Conservation (phyloP, 768 basidiomycete genomes). For the Lentinula edodes region DNA sequence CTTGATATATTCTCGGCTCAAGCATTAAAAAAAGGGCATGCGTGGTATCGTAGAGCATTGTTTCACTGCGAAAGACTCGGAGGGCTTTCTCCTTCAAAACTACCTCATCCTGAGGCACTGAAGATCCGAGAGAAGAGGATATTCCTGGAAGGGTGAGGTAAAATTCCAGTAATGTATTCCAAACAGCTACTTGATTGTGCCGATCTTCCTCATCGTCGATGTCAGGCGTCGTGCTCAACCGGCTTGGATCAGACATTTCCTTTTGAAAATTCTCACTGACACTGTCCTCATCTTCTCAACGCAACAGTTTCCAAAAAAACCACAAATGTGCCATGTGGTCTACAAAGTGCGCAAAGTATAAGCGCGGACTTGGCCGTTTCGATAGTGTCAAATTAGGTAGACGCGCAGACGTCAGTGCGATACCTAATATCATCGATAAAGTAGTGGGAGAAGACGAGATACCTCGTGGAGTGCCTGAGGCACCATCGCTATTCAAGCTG, state of each 20-base stretch:
- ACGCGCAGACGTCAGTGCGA: constrained; percentile 12
- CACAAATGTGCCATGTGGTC: constrained; percentile 83
- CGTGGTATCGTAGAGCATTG: constrained; percentile 76
- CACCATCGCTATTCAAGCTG: constrained; percentile 47
- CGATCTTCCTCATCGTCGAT: constrained; percentile 41
- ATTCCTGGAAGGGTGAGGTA: constrained; percentile 63
- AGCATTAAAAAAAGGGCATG: constrained; percentile 96
- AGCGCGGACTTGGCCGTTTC: constrained; percentile 69
- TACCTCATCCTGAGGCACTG: constrained; percentile 24
- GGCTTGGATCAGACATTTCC: constrained; percentile 7
- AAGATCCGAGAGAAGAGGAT: constrained; percentile 13
- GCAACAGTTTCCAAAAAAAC: constrained; percentile 88
- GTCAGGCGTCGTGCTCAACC: background rate
- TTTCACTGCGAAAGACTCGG: constrained; percentile 54
- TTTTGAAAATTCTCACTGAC: constrained; percentile 31
- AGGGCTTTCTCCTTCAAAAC: constrained; percentile 62
- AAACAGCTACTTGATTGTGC: constrained; percentile 76
- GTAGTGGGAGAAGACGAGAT: constrained; percentile 23
- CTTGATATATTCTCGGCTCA: constrained; percentile 71
- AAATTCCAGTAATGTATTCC: constrained; percentile 94
- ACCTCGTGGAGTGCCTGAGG: constrained; percentile 12
- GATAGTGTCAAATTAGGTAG: constrained; percentile 25
- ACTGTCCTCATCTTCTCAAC: constrained; percentile 70
- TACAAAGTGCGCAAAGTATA: constrained; percentile 93
- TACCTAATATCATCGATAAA: constrained; percentile 7